Percentiles rank a stretch among this genome's conserved stretches.
Conservation (phyloP, 2,329 filamentous ascomycete genomes). For the Aspergillus fumigatiaffinis region DNA sequence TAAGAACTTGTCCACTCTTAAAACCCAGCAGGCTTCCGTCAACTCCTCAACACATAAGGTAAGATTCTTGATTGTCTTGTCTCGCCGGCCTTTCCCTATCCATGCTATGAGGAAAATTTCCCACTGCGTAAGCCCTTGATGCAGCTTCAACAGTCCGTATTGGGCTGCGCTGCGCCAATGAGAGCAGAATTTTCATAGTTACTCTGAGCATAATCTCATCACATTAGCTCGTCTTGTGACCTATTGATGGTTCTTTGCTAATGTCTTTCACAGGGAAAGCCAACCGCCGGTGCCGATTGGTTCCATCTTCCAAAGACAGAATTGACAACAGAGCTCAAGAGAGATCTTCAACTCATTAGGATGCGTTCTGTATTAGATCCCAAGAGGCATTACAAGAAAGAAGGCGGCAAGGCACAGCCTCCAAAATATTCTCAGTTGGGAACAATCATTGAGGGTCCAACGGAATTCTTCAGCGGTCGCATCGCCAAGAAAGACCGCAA, state of each 20-base stretch:
- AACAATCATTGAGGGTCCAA: constrained; percentile 80
- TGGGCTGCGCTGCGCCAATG: constrained; percentile 72
- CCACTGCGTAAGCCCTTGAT: constrained; percentile 64
- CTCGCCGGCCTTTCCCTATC: constrained; percentile 10
- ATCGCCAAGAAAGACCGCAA: constrained; percentile 85
- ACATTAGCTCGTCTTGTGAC: constrained; percentile 7
- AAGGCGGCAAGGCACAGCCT: constrained; percentile 62
- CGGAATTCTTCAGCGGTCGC: constrained; percentile 78
- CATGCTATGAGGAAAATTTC: constrained; percentile 71
- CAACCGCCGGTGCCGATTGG: constrained; percentile 76
- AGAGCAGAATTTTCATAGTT: constrained; percentile 68
- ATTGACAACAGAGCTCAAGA: constrained; percentile 78
- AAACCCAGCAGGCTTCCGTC: neutral
- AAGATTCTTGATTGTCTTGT: constrained; percentile 24
- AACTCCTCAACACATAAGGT: constrained; percentile 45
- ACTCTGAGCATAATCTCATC: constrained; percentile 54
- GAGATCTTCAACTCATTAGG: constrained; percentile 82
- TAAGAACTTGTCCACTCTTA: neutral
- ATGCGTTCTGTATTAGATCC: constrained; percentile 87
- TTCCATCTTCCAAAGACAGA: constrained; percentile 82
- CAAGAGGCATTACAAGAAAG: constrained; percentile 88
- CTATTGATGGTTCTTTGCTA: constrained; percentile 8
- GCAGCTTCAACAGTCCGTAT: constrained; percentile 70
- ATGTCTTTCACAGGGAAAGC: constrained; percentile 45
- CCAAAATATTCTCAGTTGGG: constrained; percentile 88